A percentile compares a stretch with the other conserved stretches of the same genome.
Conservation (phyloP, 2,329 filamentous ascomycete species). For the Pseudogymnoascus sp. region DNA sequence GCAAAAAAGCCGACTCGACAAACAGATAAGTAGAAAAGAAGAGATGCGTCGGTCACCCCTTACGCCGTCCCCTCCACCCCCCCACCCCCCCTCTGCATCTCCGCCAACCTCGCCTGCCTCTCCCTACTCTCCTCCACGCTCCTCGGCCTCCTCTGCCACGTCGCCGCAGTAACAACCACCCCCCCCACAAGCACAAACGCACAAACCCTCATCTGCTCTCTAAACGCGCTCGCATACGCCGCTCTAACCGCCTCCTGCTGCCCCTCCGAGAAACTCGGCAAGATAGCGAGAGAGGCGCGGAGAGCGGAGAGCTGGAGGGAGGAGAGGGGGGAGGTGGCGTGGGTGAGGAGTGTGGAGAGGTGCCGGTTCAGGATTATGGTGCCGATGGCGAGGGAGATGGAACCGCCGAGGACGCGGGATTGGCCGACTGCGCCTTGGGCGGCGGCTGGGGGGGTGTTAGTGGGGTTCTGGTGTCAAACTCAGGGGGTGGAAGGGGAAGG, state of each 20-base stretch:
- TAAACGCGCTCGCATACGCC: slow-evolving; percentile 19
- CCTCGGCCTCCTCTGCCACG: slow-evolving; percentile 4
- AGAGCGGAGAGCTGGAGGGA: not conserved
- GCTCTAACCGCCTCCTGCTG: slow-evolving; percentile 15
- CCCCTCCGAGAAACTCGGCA: not conserved
- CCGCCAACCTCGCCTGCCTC: not conserved
- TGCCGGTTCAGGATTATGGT: slow-evolving; percentile 45
- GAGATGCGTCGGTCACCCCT: not conserved
- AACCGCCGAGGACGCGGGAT: slow-evolving; percentile 50
- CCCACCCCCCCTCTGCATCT: not conserved
- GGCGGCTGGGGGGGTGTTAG: slow-evolving; percentile 32
- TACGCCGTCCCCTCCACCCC: not conserved
- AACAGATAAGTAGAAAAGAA: not conserved
- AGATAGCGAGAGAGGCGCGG: not conserved
- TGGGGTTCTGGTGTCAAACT: too few relatives aligned
- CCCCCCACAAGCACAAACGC: slow-evolving; percentile 12
- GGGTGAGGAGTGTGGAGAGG: slow-evolving; percentile 14
- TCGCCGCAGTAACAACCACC: slow-evolving; percentile 13
- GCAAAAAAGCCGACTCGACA: not conserved
- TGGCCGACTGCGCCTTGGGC: slow-evolving; percentile 53
- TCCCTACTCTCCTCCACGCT: not conserved
- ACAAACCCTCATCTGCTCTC: slow-evolving; percentile 19
- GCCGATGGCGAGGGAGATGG: slow-evolving; percentile 48
- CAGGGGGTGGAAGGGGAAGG: too few relatives aligned
- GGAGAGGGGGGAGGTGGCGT: not conserved